A percentile compares a stretch with the other conserved stretches of the same genome.
phyloP scores from a whole-genome alignment of 164 flowering plant genomes.

The Macadamia integrifolia region DNA sequence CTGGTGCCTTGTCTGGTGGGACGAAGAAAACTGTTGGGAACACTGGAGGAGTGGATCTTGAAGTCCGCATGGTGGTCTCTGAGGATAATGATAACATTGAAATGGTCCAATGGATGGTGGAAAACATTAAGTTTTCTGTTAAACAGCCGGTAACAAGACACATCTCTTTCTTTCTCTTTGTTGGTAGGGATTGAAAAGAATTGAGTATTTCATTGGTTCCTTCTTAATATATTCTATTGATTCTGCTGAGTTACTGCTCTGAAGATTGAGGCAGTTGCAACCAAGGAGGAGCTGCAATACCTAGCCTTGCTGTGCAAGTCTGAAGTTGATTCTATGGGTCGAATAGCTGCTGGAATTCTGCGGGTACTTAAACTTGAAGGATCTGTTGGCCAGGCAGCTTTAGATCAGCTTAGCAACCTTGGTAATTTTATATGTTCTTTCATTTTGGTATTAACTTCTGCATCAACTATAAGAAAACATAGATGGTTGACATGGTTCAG shows the following conservation, averaged over 20 bases:
- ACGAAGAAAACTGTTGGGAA: conserved; percentile 28
- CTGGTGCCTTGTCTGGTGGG: conserved; percentile 28
- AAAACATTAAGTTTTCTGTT: conserved; percentile 76
- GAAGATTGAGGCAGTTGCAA: conserved; percentile 86
- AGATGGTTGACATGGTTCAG: not conserved
- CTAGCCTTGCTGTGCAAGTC: conserved; percentile 70
- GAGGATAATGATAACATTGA: conserved; percentile 38
- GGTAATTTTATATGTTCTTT: conserved; percentile 34
- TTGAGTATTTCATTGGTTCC: not conserved
- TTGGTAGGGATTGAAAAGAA: not conserved
- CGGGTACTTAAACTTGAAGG: conserved; percentile 76
- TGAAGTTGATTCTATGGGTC: conserved; percentile 89
- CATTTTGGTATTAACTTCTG: not conserved
- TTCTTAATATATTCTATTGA: not conserved
- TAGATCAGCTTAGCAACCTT: conserved; percentile 85
- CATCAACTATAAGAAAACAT: not conserved
- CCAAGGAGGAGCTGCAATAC: conserved; percentile 82
- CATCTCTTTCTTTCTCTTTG: too few relatives aligned
- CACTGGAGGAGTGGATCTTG: conserved; percentile 66
- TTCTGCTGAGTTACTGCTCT: conserved; percentile 2
- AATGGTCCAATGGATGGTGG: conserved; percentile 59
- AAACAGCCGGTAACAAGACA: conserved; percentile 64
- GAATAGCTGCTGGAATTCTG: conserved; percentile 83
- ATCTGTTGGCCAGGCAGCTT: conserved; percentile 73
- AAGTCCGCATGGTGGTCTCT: conserved; percentile 41